Evolutionary conservation across 2,329 filamentous ascomycete species (phyloP).

Genomic region (Fusarium multiceps): DNA sequence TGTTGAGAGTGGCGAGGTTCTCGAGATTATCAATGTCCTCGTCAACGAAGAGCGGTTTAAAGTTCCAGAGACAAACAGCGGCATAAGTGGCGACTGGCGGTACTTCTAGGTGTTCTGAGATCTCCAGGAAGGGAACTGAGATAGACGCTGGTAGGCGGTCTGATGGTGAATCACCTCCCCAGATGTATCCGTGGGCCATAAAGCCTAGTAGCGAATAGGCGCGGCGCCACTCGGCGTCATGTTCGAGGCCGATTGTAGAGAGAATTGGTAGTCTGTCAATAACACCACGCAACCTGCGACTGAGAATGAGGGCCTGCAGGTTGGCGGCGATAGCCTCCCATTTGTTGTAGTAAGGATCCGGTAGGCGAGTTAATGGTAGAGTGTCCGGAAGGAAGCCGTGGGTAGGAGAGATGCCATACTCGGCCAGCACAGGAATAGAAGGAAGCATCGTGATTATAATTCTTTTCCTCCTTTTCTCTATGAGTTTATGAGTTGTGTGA

Average conservation of each 20-base stretch:
- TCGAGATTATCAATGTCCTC: slow-evolving; percentile 85
- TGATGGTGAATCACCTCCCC: slow-evolving; percentile 86
- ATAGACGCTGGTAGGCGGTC: slow-evolving; percentile 84
- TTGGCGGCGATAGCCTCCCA: slow-evolving; percentile 92
- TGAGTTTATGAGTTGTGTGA: background rate
- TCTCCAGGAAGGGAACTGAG: slow-evolving; percentile 81
- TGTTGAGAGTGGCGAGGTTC: slow-evolving; percentile 87
- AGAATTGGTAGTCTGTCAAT: slow-evolving; percentile 86
- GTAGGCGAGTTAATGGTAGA: slow-evolving; percentile 80
- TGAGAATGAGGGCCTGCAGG: slow-evolving; percentile 87
- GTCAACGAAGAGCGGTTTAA: slow-evolving; percentile 87
- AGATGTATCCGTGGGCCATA: slow-evolving; percentile 95
- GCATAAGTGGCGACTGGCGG: slow-evolving; percentile 95
- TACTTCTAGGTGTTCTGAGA: slow-evolving; percentile 83
- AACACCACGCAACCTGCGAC: slow-evolving; percentile 81
- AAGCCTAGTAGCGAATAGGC: slow-evolving; percentile 92
- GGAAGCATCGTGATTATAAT: slow-evolving; percentile 58
- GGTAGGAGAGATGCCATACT: slow-evolving; percentile 82
- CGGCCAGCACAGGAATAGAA: slow-evolving; percentile 71
- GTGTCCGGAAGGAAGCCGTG: slow-evolving; percentile 90
- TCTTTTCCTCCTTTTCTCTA: background rate
- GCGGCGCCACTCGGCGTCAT: slow-evolving; percentile 90
- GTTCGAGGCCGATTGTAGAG: slow-evolving; percentile 82
- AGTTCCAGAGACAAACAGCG: slow-evolving; percentile 94
- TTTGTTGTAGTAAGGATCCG: slow-evolving; percentile 91